A percentile compares a stretch with the other conserved stretches of the same genome.
phyloP scores from a whole-genome alignment of 2,329 filamentous ascomycete genomes.

The Colletotrichum sp. region DNA sequence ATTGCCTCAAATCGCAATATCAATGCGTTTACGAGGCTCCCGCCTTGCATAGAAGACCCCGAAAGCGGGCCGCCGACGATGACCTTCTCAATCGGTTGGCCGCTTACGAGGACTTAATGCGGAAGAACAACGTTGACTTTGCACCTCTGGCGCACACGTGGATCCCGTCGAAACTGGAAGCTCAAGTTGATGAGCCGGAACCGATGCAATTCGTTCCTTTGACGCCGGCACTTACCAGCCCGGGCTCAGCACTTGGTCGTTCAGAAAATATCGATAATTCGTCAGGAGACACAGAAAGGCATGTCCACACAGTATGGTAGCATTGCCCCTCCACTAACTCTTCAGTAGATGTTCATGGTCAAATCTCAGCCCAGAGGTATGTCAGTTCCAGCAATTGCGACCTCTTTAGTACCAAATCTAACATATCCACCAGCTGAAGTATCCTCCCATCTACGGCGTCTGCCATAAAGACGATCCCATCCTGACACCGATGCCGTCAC shows the following conservation, averaged over 20 bases:
- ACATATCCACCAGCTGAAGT: neutral
- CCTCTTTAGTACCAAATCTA: neutral
- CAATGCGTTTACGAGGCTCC: conserved; percentile 29
- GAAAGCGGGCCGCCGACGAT: conserved; percentile 31
- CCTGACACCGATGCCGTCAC: conserved; percentile 10
- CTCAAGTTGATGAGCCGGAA: neutral
- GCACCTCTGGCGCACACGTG: conserved; percentile 25
- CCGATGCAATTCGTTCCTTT: neutral
- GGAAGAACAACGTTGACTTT: conserved; percentile 28
- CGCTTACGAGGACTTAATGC: conserved; percentile 32
- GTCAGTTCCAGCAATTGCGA: fast-evolving
- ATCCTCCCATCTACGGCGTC: conserved; percentile 23
- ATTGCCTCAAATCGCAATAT: conserved; percentile 42
- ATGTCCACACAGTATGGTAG: neutral
- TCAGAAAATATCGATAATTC: neutral
- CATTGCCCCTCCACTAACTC: neutral
- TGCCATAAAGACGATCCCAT: conserved; percentile 26
- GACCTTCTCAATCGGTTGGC: conserved; percentile 27
- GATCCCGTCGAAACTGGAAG: conserved; percentile 25
- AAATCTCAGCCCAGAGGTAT: neutral
- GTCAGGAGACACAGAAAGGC: neutral
- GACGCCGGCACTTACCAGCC: neutral
- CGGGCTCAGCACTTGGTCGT: neutral
- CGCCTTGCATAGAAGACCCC: conserved; percentile 23
- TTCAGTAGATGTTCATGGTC: neutral